phyloP scores from a whole-genome alignment of 2,329 filamentous ascomycete genomes.

The Trichoderma atrobrunneum region DNA sequence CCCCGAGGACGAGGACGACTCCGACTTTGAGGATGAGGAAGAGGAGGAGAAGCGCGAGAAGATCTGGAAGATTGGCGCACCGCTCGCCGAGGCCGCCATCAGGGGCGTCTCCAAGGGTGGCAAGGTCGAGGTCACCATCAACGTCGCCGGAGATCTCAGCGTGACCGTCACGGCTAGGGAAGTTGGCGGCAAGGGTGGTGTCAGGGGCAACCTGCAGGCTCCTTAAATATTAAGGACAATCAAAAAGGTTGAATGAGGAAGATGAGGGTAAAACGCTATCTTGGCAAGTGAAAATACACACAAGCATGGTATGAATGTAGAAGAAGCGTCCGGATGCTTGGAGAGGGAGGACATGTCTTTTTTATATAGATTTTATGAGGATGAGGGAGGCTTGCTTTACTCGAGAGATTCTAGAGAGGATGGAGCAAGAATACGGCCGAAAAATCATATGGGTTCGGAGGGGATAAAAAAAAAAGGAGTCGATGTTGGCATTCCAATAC shows the following conservation, averaged over 20 bases:
- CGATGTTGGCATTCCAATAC: background rate
- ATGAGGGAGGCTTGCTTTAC: background rate
- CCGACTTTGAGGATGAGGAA: slow-evolving; percentile 65
- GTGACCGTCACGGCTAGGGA: slow-evolving; percentile 81
- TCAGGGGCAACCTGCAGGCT: slow-evolving; percentile 57
- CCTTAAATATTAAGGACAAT: slow-evolving; percentile 18
- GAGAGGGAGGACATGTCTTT: background rate
- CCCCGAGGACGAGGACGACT: slow-evolving; percentile 61
- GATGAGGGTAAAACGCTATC: background rate
- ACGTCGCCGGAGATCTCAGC: slow-evolving; percentile 74
- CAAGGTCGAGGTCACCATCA: slow-evolving; percentile 93
- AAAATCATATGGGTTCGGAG: background rate
- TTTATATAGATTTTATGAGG: slow-evolving; percentile 15
- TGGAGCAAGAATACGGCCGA: background rate
- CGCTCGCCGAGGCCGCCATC: slow-evolving; percentile 82
- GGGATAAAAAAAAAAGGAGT: background rate
- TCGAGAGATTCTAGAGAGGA: background rate
- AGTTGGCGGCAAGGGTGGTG: slow-evolving; percentile 81
- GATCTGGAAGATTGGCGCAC: slow-evolving; percentile 82
- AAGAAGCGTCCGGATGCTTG: background rate
- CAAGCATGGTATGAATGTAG: background rate
- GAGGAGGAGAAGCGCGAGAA: slow-evolving; percentile 86
- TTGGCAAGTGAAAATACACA: background rate
- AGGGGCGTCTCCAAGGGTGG: slow-evolving; percentile 80
- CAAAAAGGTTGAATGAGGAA: background rate